Percentiles rank a stretch among this genome's conserved stretches.
These are phyloP conservation scores for Barbarea vulgaris DNA, from an alignment of 345 rosid genomes.

Conservation along the genomic window DNA sequence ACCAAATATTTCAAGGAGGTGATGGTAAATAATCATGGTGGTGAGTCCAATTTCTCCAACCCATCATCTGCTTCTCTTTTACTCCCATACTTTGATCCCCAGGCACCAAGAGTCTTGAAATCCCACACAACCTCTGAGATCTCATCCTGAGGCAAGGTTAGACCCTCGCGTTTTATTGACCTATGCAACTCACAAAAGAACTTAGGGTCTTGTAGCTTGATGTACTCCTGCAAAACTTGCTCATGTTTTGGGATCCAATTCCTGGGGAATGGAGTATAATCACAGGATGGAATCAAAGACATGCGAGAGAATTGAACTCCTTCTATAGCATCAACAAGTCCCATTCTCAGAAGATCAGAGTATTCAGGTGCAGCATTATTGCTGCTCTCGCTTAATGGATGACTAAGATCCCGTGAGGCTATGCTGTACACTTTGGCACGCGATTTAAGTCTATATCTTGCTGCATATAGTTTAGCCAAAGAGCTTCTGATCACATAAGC, in stretches of 20 bases:
- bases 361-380: slow-evolving; percentile 91
- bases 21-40: slow-evolving; percentile 18
- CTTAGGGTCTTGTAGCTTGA: slow-evolving; percentile 79
- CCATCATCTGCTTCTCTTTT: slow-evolving; percentile 42
- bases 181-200: slow-evolving; percentile 71
- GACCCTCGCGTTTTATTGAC: slow-evolving; percentile 63
- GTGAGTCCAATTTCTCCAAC: slow-evolving; percentile 23
- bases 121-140: slow-evolving; percentile 84
- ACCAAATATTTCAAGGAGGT: background rate
- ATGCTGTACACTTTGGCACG: slow-evolving; percentile 92
- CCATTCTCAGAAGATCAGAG: slow-evolving; percentile 95
- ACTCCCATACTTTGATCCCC: slow-evolving; percentile 49
- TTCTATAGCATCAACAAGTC: slow-evolving; percentile 91
- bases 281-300: slow-evolving; percentile 92
- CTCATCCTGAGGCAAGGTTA: slow-evolving; percentile 87
- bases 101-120: slow-evolving; percentile 79
- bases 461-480: slow-evolving; percentile 92
- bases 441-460: slow-evolving; percentile 90
- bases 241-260: slow-evolving; percentile 93
- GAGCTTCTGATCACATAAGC: slow-evolving; percentile 95
- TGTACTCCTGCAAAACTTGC: slow-evolving; percentile 71
- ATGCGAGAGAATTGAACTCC: slow-evolving; percentile 92
- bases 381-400: slow-evolving; percentile 77
- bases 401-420: slow-evolving; percentile 85
- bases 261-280: slow-evolving; percentile 87